Conservation (phyloP, 441 rosid genomes). For the Adansonia madagascariensis region DNA sequence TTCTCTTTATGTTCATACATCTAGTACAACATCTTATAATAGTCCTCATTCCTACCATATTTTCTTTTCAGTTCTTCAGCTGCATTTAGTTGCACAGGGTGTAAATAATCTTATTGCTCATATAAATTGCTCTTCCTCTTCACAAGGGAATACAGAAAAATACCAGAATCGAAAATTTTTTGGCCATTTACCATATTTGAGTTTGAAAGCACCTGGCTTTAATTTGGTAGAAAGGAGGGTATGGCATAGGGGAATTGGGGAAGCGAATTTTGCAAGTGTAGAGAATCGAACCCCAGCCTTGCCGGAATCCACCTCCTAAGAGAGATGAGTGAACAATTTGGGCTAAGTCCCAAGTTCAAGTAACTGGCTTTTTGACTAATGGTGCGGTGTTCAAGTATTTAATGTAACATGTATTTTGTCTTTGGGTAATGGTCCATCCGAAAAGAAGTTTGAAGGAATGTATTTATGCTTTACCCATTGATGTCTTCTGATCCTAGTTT, state of each 20-base stretch:
- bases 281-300: background rate
- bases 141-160: background rate
- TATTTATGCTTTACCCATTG: background rate
- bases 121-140: background rate
- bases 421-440: slow-evolving; percentile 1
- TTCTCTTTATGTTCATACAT: background rate
- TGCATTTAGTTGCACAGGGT: background rate
- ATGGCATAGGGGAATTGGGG: background rate
- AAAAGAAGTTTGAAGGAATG: background rate
- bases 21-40: background rate
- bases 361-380: background rate
- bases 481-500: background rate
- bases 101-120: background rate
- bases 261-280: background rate
- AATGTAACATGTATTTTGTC: background rate
- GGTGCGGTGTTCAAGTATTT: slow-evolving; percentile 10
- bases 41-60: background rate
- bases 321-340: background rate
- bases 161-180: background rate
- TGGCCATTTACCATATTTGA: background rate
- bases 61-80: background rate
- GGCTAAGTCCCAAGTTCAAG: background rate
- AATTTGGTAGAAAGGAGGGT: background rate
- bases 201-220: background rate
- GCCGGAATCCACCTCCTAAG: background rate